phyloP scores from a whole-genome alignment of 2,329 filamentous ascomycete species.

The Chrysosporium queenslandicum region DNA sequence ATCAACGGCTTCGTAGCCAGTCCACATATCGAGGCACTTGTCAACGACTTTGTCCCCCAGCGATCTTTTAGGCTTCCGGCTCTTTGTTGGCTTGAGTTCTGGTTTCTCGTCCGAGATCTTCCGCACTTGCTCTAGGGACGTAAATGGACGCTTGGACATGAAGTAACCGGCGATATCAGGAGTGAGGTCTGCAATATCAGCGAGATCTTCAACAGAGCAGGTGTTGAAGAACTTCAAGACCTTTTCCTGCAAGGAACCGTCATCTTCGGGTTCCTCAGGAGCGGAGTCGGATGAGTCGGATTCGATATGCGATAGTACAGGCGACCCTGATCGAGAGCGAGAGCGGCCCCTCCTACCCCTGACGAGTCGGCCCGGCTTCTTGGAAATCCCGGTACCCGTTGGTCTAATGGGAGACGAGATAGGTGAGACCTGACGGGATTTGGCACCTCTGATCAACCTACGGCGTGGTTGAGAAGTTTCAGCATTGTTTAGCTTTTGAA shows the following conservation, averaged over 20 bases:
- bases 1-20: conserved; percentile 73
- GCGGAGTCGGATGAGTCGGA: conserved; percentile 38
- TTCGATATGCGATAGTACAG: conserved; percentile 31
- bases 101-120: conserved; percentile 45
- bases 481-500: conserved; percentile 19
- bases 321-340: conserved; percentile 27
- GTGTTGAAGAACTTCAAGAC: conserved; percentile 76
- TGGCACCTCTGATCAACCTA: conserved; percentile 33
- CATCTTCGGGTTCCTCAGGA: conserved; percentile 32
- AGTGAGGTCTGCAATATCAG: conserved; percentile 69
- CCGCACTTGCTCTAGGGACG: conserved; percentile 54
- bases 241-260: conserved; percentile 41
- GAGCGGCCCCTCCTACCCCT: conserved; percentile 38
- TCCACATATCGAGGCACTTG: conserved; percentile 61
- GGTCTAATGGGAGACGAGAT: conserved; percentile 15
- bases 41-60: conserved; percentile 60
- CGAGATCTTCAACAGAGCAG: conserved; percentile 63
- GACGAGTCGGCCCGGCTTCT: conserved; percentile 36
- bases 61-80: conserved; percentile 41
- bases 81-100: conserved; percentile 34
- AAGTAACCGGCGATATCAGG: conserved; percentile 59
- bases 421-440: conserved; percentile 25
- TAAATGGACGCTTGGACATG: conserved; percentile 65
- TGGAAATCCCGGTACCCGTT: conserved; percentile 21
- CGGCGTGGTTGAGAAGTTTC: conserved; percentile 26